Evolutionary conservation across 805 yeast species (phyloP).

Genomic region (Saccharomycopsis babjevae): DNA sequence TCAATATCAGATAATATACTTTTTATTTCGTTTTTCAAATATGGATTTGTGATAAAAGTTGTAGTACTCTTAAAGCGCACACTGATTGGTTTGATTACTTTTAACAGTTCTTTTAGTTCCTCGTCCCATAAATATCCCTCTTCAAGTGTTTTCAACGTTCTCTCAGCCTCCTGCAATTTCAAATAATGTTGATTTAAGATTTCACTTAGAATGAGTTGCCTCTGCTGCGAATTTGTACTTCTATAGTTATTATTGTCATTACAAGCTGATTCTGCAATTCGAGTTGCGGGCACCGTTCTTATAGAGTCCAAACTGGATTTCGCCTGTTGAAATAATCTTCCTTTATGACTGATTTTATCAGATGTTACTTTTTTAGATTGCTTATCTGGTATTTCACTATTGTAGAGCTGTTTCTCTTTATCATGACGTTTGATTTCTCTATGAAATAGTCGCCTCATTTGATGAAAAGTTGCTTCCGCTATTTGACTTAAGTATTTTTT

Average conservation of each 20-base stretch:
- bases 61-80: not conserved
- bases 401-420: not conserved
- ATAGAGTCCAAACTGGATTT: not conserved
- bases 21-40: not conserved
- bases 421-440: not conserved
- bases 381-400: not conserved
- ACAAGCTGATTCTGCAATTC: not conserved
- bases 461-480: not conserved
- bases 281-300: not conserved
- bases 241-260: not conserved
- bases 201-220: not conserved
- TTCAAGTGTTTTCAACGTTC: not conserved
- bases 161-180: not conserved
- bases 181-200: not conserved
- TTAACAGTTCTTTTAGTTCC: not conserved
- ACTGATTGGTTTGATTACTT: not conserved
- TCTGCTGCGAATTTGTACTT: not conserved
- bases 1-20: not conserved
- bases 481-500: not conserved
- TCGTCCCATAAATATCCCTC: not conserved
- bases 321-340: not conserved
- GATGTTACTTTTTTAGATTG: not conserved
- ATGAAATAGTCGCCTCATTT: not conserved
- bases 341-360: not conserved
- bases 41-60: not conserved